Percentiles rank a stretch among this genome's conserved stretches.
Conservation (phyloP, 2,329 filamentous ascomycete species). For the Botrytis aclada region DNA sequence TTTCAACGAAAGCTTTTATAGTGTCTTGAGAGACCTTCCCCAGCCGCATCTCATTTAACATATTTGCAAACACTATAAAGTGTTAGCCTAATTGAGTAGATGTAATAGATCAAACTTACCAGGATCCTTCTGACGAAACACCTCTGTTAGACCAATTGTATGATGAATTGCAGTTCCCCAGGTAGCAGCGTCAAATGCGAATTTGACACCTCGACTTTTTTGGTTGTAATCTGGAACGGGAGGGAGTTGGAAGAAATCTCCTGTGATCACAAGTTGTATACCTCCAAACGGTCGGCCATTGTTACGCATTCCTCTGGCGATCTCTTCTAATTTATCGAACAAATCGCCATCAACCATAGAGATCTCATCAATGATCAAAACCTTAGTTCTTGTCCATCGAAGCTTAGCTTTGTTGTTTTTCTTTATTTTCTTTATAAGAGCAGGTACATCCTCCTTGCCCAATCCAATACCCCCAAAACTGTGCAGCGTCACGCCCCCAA, state of each 20-base stretch:
- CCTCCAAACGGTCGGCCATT: slow-evolving; percentile 93
- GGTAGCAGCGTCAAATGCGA: slow-evolving; percentile 87
- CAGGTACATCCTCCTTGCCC: slow-evolving; percentile 79
- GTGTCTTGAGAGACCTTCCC: slow-evolving; percentile 77
- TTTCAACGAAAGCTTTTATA: slow-evolving; percentile 68
- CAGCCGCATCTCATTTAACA: slow-evolving; percentile 97
- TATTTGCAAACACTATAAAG: slow-evolving; percentile 71
- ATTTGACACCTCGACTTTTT: slow-evolving; percentile 66
- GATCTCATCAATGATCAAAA: slow-evolving; percentile 88
- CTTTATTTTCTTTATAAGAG: slow-evolving; percentile 86
- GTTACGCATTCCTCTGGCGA: slow-evolving; percentile 81
- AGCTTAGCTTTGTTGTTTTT: slow-evolving; percentile 83
- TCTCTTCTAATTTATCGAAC: slow-evolving; percentile 91
- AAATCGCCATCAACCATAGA: slow-evolving; percentile 98
- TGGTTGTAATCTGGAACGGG: slow-evolving; percentile 75
- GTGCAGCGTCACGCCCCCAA: slow-evolving; percentile 91
- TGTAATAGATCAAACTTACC: slow-evolving; percentile 42
- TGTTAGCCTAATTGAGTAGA: slow-evolving; percentile 31
- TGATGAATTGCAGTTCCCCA: slow-evolving; percentile 94
- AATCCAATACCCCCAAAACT: slow-evolving; percentile 95
- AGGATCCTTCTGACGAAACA: slow-evolving; percentile 91
- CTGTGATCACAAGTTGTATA: slow-evolving; percentile 92
- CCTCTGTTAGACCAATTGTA: slow-evolving; percentile 90
- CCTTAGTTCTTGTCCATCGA: slow-evolving; percentile 84
- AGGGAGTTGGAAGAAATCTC: slow-evolving; percentile 96